Percentiles rank a stretch among this genome's conserved stretches.
phyloP scores from a whole-genome alignment of 2,329 filamentous ascomycete genomes.

The Anisogramma anomala region DNA sequence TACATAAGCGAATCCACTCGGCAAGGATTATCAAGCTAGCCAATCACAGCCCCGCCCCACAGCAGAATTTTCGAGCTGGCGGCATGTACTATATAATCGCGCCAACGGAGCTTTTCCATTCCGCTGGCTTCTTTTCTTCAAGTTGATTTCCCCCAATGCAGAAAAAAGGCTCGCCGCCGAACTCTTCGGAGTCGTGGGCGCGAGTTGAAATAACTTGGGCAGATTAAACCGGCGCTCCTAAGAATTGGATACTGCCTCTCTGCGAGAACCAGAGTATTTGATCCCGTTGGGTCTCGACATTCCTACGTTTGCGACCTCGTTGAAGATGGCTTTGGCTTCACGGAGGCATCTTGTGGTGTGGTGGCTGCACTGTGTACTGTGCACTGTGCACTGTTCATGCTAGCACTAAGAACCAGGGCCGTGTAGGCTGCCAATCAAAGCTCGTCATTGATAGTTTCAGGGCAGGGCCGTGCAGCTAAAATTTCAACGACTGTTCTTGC shows the following conservation, averaged over 20 bases:
- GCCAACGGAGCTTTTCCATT: conserved; percentile 13
- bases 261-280: conserved; percentile 35
- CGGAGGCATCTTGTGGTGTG: neutral
- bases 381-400: too few relatives aligned
- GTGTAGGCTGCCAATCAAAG: neutral
- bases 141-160: conserved; percentile 47
- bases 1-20: neutral
- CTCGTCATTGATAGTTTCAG: neutral
- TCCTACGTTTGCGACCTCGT: conserved; percentile 1
- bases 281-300: conserved; percentile 56
- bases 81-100: conserved; percentile 10
- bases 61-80: neutral
- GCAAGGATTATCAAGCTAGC: too few relatives aligned
- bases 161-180: conserved; percentile 40
- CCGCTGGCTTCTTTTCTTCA: conserved; percentile 29
- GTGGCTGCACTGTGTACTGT: too few relatives aligned
- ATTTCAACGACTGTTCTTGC: neutral
- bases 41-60: too few relatives aligned
- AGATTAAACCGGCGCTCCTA: conserved; percentile 49
- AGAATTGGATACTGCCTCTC: conserved; percentile 50
- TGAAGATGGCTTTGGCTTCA: neutral
- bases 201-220: conserved; percentile 47
- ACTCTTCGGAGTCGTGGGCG: conserved; percentile 29
- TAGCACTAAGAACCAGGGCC: too few relatives aligned
- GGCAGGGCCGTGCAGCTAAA: too few relatives aligned